phyloP scores from a whole-genome alignment of 75 land plant species.

The Gnetum montanum region DNA sequence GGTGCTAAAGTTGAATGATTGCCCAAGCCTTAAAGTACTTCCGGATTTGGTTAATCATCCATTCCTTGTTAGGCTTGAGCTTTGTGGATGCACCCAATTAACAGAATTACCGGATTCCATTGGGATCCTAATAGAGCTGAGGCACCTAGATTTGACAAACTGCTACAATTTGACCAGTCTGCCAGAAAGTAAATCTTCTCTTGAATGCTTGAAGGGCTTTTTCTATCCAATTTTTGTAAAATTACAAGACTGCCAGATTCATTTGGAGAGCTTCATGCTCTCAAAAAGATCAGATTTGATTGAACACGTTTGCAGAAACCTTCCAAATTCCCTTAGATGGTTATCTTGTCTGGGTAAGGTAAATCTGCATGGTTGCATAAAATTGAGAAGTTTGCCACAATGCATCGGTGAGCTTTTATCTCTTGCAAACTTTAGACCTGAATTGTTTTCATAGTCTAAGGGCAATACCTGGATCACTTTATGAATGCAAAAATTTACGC shows the following conservation, averaged over 20 bases:
- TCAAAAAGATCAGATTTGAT: constrained; percentile 2
- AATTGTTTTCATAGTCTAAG: background rate
- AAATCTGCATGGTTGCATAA: constrained; percentile 2
- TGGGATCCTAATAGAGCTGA: background rate
- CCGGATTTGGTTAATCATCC: background rate
- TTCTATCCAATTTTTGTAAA: constrained; percentile 5
- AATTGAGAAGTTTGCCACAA: constrained; percentile 1
- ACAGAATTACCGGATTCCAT: background rate
- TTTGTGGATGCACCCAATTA: background rate
- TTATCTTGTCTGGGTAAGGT: constrained; percentile 1
- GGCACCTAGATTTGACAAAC: no score
- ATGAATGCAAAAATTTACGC: background rate
- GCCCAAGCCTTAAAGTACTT: constrained; percentile 1
- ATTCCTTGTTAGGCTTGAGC: constrained; percentile 2
- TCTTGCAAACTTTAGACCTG: constrained; percentile 1
- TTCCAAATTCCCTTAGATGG: constrained; percentile 4
- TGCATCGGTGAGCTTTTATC: background rate
- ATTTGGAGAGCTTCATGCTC: constrained; percentile 8
- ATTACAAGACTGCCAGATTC: constrained; percentile 4
- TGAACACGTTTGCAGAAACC: background rate
- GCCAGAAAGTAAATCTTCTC: background rate
- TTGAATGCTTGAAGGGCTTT: background rate
- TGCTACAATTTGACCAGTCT: background rate
- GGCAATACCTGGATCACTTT: background rate
- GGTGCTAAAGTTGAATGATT: constrained; percentile 2